These are phyloP conservation scores for Trichoderma sp. DNA, from an alignment of 2,329 filamentous ascomycete species.

Conservation along the genomic window DNA sequence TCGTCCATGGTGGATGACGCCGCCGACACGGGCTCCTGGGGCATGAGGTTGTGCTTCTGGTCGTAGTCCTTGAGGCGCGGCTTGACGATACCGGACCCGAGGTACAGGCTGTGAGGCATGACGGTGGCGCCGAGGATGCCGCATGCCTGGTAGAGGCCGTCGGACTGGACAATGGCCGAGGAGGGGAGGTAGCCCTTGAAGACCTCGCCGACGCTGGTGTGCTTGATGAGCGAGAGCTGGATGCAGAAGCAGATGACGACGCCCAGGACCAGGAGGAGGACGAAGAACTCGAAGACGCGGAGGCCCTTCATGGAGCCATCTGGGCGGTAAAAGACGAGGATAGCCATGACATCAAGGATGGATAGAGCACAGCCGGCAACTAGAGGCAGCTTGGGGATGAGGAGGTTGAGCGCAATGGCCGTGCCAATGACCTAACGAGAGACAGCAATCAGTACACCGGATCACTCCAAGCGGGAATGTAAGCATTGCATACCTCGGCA, in stretches of 20 bases:
- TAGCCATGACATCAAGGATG: slow-evolving; percentile 65
- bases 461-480: not conserved
- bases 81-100: slow-evolving; percentile 68
- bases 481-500: slow-evolving; percentile 45
- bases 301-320: slow-evolving; percentile 57
- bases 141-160: slow-evolving; percentile 64
- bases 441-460: not conserved
- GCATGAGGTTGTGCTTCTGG: slow-evolving; percentile 52
- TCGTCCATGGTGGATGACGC: slow-evolving; percentile 29
- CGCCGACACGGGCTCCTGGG: slow-evolving; percentile 31
- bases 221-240: slow-evolving; percentile 60
- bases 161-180: slow-evolving; percentile 52
- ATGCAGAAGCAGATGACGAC: slow-evolving; percentile 70
- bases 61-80: slow-evolving; percentile 64
- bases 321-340: slow-evolving; percentile 64
- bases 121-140: slow-evolving; percentile 76
- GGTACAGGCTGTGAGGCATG: slow-evolving; percentile 67
- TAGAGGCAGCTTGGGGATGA: slow-evolving; percentile 61
- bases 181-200: slow-evolving; percentile 66
- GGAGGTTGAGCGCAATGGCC: slow-evolving; percentile 65
- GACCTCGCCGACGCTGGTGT: slow-evolving; percentile 55
- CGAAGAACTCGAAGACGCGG: slow-evolving; percentile 62
- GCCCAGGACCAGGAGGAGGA: slow-evolving; percentile 61
- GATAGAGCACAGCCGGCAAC: slow-evolving; percentile 67
- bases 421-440: slow-evolving; percentile 59